Conservation (phyloP, 805 yeast species). For the Ogataea degrootiae region DNA sequence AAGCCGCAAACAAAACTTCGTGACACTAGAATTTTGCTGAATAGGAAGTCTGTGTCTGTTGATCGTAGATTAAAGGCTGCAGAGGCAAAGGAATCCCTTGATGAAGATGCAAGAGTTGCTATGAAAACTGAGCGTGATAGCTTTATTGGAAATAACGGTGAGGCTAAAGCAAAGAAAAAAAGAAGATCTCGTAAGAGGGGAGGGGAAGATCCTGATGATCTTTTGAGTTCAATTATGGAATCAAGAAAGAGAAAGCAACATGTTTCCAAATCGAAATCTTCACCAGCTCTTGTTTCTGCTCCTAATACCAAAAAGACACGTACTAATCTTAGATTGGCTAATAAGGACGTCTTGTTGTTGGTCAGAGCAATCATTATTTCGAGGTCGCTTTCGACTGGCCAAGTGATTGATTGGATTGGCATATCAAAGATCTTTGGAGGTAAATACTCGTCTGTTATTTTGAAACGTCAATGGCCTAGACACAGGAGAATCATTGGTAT, state of each 20-base stretch:
- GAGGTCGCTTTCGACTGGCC: constrained; percentile 49
- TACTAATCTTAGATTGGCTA: constrained; percentile 19
- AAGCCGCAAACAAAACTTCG: no score
- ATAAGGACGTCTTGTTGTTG: constrained; percentile 47
- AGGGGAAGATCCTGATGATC: constrained; percentile 15
- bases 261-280: no score
- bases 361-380: constrained; percentile 65
- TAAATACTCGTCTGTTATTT: constrained; percentile 35
- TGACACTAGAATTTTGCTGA: no score
- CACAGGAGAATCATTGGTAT: constrained; percentile 56
- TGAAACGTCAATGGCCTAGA: constrained; percentile 67
- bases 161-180: background rate
- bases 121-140: background rate
- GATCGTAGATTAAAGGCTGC: background rate
- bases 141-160: background rate
- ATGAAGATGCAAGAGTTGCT: background rate
- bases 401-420: constrained; percentile 59
- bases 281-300: background rate
- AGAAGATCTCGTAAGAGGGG: constrained; percentile 5
- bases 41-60: background rate
- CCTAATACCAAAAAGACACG: constrained; percentile 16
- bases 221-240: constrained; percentile 25
- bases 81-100: background rate
- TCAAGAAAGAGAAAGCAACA: constrained; percentile 24
- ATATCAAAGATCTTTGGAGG: constrained; percentile 48